phyloP scores from a whole-genome alignment of 2,329 filamentous ascomycete species.

The Verticillium klebahnii region DNA sequence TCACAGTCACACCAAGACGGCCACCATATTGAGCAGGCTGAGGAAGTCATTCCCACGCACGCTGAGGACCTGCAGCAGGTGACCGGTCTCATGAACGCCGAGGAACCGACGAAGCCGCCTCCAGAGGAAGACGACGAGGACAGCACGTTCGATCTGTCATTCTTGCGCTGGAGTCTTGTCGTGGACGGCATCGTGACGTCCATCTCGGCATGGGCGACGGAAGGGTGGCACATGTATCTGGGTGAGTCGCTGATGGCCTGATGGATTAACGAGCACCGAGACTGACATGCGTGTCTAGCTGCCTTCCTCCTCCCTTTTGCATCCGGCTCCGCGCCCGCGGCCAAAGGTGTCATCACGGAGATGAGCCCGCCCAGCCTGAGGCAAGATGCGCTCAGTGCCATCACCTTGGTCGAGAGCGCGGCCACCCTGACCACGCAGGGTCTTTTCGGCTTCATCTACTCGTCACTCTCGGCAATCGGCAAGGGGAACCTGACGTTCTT shows the following conservation, averaged over 20 bases:
- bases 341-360: conserved; percentile 69
- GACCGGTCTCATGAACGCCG: conserved; percentile 32
- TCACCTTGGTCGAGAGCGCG: conserved; percentile 67
- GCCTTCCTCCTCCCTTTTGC: conserved; percentile 63
- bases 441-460: conserved; percentile 64
- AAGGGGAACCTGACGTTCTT: conserved; percentile 60
- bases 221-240: conserved; percentile 65
- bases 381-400: conserved; percentile 62
- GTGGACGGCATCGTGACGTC: conserved; percentile 62
- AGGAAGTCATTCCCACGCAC: conserved; percentile 25
- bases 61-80: conserved; percentile 37
- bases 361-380: conserved; percentile 61
- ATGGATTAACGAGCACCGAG: neutral
- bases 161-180: conserved; percentile 61
- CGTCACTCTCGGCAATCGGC: conserved; percentile 55
- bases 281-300: conserved; percentile 27
- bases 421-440: conserved; percentile 59
- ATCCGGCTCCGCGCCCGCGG: conserved; percentile 63
- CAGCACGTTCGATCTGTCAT: conserved; percentile 62
- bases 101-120: conserved; percentile 36
- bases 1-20: neutral
- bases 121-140: conserved; percentile 35
- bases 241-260: conserved; percentile 25
- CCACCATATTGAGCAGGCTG: neutral
- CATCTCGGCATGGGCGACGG: conserved; percentile 55